Percentiles rank a stretch among this genome's conserved stretches.
phyloP scores from a whole-genome alignment of 805 yeast species.

The Osmozyma mogii region DNA sequence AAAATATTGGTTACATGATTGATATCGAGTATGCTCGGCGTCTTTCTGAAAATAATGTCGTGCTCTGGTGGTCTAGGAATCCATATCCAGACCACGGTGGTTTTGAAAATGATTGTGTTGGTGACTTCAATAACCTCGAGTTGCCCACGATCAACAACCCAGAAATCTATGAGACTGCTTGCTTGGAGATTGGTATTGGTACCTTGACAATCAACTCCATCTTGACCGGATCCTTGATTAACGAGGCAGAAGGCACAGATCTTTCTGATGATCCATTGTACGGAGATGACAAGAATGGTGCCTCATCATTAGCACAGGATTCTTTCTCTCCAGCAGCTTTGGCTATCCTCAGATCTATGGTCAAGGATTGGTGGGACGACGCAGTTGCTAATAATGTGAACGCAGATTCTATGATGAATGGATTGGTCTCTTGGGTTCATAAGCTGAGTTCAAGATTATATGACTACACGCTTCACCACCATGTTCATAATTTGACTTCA shows the following conservation, averaged over 20 bases:
- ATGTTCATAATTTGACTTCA: slow-evolving; percentile 77
- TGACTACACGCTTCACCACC: slow-evolving; percentile 75
- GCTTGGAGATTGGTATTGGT: slow-evolving; percentile 69
- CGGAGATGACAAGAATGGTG: slow-evolving; percentile 31
- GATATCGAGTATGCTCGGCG: slow-evolving; percentile 84
- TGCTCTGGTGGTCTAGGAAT: slow-evolving; percentile 89
- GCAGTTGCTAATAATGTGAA: slow-evolving; percentile 59
- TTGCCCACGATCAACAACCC: slow-evolving; percentile 71
- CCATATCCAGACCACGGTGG: slow-evolving; percentile 86
- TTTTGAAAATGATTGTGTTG: slow-evolving; percentile 49
- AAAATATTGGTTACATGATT: slow-evolving; percentile 67
- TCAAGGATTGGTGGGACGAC: slow-evolving; percentile 90
- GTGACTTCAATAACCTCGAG: slow-evolving; percentile 50
- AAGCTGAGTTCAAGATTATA: slow-evolving; percentile 64
- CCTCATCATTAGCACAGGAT: slow-evolving; percentile 63
- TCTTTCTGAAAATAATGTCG: slow-evolving; percentile 53
- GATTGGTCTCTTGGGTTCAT: slow-evolving; percentile 82
- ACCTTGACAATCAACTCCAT: slow-evolving; percentile 83
- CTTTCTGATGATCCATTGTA: slow-evolving; percentile 42
- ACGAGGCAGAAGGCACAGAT: slow-evolving; percentile 84
- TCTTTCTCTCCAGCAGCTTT: slow-evolving; percentile 75
- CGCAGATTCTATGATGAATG: slow-evolving; percentile 79
- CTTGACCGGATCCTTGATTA: slow-evolving; percentile 72
- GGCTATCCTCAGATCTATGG: slow-evolving; percentile 59
- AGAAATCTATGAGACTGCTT: slow-evolving; percentile 69